These are phyloP conservation scores for Arabis alpina DNA, from an alignment of 345 rosid species.

Conservation along the genomic window DNA sequence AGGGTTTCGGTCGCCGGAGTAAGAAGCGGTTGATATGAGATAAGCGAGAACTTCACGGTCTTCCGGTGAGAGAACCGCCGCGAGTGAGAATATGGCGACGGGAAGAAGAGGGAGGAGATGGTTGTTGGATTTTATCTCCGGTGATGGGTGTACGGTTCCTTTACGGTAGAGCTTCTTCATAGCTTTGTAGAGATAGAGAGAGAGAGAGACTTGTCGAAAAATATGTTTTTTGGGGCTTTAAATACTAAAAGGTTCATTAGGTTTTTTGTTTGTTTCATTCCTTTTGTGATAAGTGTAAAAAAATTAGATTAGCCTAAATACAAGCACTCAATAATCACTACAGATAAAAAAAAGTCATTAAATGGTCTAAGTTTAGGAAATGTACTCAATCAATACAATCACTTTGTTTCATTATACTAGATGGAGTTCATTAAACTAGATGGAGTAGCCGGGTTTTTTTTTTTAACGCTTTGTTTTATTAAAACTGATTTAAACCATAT, in stretches of 20 bases:
- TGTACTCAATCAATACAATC: too few relatives aligned
- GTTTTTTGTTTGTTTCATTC: constrained; percentile 33
- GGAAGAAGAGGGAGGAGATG: constrained; percentile 70
- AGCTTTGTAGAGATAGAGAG: constrained; percentile 5
- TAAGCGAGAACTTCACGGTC: constrained; percentile 73
- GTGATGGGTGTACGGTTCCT: constrained; percentile 77
- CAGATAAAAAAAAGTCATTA: neutral
- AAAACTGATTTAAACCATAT: too few relatives aligned
- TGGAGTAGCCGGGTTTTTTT: too few relatives aligned
- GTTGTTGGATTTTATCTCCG: constrained; percentile 52
- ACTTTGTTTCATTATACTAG: too few relatives aligned
- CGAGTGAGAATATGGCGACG: constrained; percentile 66
- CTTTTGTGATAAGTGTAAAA: neutral
- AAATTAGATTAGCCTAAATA: constrained; percentile 5
- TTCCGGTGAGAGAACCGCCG: constrained; percentile 62
- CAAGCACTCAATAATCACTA: neutral
- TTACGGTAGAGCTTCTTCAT: constrained; percentile 85
- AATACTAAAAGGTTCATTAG: constrained; percentile 35
- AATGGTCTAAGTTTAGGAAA: neutral
- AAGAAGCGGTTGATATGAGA: constrained; percentile 54
- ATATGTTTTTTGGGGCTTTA: constrained; percentile 30
- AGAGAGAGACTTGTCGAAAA: constrained; percentile 11
- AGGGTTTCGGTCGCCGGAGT: constrained; percentile 38
- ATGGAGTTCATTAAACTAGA: too few relatives aligned
- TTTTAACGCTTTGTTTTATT: too few relatives aligned